Percentiles rank a stretch among this genome's conserved stretches.
phyloP scores from a whole-genome alignment of 768 basidiomycete species.

The Tylopilus intermedius region DNA sequence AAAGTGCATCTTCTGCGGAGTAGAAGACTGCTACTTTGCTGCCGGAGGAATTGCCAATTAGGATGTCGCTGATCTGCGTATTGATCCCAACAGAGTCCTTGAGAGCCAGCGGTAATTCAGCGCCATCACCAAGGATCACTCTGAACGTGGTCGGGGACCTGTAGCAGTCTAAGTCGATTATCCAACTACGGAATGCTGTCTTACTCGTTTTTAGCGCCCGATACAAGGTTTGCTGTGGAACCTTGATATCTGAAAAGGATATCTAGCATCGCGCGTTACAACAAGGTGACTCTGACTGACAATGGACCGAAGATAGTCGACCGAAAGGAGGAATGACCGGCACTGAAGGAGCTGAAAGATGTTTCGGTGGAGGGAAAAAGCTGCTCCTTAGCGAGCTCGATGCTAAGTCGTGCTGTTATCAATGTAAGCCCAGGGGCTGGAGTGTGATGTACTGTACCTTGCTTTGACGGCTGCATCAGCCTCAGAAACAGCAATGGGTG shows the following conservation, averaged over 20 bases:
- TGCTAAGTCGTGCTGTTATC: conserved; percentile 25
- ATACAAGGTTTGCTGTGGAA: not conserved
- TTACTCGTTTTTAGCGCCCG: conserved; percentile 17
- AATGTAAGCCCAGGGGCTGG: not conserved
- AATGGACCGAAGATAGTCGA: conserved; percentile 67
- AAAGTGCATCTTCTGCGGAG: conserved; percentile 38
- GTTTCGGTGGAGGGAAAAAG: conserved; percentile 40
- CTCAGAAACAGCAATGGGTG: conserved; percentile 2
- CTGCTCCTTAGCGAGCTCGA: conserved; percentile 41
- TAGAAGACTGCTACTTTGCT: conserved; percentile 63
- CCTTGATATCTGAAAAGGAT: conserved; percentile 24
- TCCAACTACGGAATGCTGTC: not conserved
- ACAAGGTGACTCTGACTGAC: conserved; percentile 35
- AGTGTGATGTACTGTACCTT: conserved; percentile 15
- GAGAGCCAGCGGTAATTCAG: conserved; percentile 48
- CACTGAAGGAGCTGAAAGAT: conserved; percentile 17
- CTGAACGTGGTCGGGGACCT: conserved; percentile 35
- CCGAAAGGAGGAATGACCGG: conserved; percentile 31
- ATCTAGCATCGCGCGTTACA: conserved; percentile 3
- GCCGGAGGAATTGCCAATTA: conserved; percentile 32
- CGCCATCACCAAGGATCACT: conserved; percentile 46
- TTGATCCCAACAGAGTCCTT: conserved; percentile 35
- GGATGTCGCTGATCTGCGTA: conserved; percentile 34
- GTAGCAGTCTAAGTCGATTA: conserved; percentile 1
- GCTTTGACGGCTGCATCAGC: conserved; percentile 23